Conservation (phyloP, 805 yeast genomes). For the Starmerella potacharoeniae region DNA sequence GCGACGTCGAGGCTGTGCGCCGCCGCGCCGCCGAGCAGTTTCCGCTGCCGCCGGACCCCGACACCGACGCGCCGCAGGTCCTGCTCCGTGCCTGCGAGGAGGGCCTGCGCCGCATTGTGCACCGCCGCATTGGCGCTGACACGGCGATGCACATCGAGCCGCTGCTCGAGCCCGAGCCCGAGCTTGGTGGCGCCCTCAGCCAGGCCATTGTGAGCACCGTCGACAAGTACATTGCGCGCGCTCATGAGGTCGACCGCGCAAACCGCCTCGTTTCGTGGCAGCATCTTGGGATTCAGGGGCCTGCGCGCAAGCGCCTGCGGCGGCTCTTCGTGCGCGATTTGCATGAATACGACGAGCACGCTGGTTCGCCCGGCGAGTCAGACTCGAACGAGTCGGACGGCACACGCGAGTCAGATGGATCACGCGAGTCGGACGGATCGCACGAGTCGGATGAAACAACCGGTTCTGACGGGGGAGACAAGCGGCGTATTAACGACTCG, state of each 20-base stretch:
- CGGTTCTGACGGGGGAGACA: too few relatives aligned
- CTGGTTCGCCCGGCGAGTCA: too few relatives aligned
- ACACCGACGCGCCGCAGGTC: slow-evolving; percentile 2
- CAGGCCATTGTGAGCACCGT: slow-evolving; percentile 6
- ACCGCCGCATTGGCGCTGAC: slow-evolving; percentile 19
- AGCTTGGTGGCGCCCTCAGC: slow-evolving; percentile 3
- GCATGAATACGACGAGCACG: neutral
- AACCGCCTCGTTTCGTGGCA: slow-evolving; percentile 6
- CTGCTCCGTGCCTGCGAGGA: slow-evolving; percentile 23
- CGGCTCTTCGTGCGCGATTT: slow-evolving; percentile 13
- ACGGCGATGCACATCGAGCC: slow-evolving; percentile 12
- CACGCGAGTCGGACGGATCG: too few relatives aligned
- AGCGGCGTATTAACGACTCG: too few relatives aligned
- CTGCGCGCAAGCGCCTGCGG: slow-evolving; percentile 11
- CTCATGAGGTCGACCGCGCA: neutral
- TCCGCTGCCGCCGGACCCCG: neutral
- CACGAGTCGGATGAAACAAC: too few relatives aligned
- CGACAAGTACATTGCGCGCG: slow-evolving; percentile 4
- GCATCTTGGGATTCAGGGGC: slow-evolving; percentile 11
- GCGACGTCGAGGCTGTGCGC: neutral
- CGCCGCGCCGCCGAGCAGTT: neutral
- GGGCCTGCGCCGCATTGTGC: slow-evolving; percentile 18
- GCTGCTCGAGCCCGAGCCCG: slow-evolving; percentile 19
- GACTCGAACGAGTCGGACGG: neutral
- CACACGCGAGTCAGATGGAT: neutral